phyloP scores from a whole-genome alignment of 768 basidiomycete genomes.

The Suillus decipiens region DNA sequence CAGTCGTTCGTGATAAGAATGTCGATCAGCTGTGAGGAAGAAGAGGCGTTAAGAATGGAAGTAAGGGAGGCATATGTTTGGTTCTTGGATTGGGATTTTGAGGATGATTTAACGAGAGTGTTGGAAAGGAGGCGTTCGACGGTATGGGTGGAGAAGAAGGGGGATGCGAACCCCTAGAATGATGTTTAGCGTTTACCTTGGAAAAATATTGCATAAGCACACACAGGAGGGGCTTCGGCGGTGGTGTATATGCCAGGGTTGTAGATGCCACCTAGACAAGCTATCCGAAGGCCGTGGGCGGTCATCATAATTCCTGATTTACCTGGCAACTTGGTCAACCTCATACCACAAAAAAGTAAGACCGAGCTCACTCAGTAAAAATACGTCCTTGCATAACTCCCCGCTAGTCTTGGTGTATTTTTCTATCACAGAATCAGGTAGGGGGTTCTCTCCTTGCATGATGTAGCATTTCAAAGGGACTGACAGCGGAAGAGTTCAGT shows the following conservation, averaged over 20 bases:
- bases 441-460: constrained; percentile 79
- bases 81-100: constrained; percentile 41
- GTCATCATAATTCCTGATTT: constrained; percentile 84
- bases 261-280: constrained; percentile 80
- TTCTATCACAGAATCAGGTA: constrained; percentile 73
- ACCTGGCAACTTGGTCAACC: constrained; percentile 43
- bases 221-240: constrained; percentile 65
- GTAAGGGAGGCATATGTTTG: constrained; percentile 66
- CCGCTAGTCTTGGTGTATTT: constrained; percentile 77
- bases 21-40: constrained; percentile 70
- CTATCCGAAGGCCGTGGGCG: constrained; percentile 78
- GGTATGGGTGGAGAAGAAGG: constrained; percentile 71
- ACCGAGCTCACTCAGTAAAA: constrained; percentile 71
- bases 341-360: background rate
- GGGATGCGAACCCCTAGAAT: constrained; percentile 70
- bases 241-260: constrained; percentile 59
- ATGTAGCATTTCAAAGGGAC: constrained; percentile 91
- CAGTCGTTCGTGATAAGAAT: constrained; percentile 81
- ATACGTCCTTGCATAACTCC: constrained; percentile 80
- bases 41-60: constrained; percentile 60
- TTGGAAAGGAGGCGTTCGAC: constrained; percentile 74
- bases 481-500: constrained; percentile 35
- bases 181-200: constrained; percentile 7
- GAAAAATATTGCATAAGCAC: constrained; percentile 25
- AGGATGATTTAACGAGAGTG: constrained; percentile 52